A percentile compares a stretch with the other conserved stretches of the same genome.
Conservation (phyloP, 768 basidiomycete genomes). For the Sarcomyxa edulis region DNA sequence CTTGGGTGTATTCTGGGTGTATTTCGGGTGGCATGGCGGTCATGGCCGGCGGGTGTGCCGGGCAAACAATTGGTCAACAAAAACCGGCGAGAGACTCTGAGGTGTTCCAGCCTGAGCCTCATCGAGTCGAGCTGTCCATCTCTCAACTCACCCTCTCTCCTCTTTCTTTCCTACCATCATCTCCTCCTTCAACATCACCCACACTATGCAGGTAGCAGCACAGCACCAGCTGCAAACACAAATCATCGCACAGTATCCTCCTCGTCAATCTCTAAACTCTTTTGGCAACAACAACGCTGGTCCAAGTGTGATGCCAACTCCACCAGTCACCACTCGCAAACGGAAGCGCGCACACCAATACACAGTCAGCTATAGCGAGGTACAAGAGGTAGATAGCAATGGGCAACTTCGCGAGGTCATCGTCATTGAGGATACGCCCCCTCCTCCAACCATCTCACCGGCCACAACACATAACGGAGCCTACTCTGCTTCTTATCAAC, state of each 20-base stretch:
- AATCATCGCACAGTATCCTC: conserved; percentile 60
- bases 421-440: conserved; percentile 89
- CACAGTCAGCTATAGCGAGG: conserved; percentile 83
- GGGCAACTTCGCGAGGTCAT: conserved; percentile 82
- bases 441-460: conserved; percentile 75
- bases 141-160: not conserved
- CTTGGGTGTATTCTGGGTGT: too few species aligned
- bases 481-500: conserved; percentile 78
- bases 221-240: conserved; percentile 60
- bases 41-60: too few species aligned
- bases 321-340: conserved; percentile 71
- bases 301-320: conserved; percentile 67
- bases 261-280: conserved; percentile 51
- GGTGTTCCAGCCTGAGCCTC: too few species aligned
- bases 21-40: too few species aligned
- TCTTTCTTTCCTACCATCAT: conserved; percentile 25
- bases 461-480: conserved; percentile 65
- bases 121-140: too few species aligned
- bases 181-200: conserved; percentile 44
- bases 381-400: conserved; percentile 77
- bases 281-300: conserved; percentile 27
- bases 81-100: too few species aligned
- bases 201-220: conserved; percentile 72
- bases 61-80: too few species aligned
- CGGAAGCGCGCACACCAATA: conserved; percentile 79